These are phyloP conservation scores for Torulaspora microellipsoides DNA, from an alignment of 805 yeast species.

Conservation along the genomic window DNA sequence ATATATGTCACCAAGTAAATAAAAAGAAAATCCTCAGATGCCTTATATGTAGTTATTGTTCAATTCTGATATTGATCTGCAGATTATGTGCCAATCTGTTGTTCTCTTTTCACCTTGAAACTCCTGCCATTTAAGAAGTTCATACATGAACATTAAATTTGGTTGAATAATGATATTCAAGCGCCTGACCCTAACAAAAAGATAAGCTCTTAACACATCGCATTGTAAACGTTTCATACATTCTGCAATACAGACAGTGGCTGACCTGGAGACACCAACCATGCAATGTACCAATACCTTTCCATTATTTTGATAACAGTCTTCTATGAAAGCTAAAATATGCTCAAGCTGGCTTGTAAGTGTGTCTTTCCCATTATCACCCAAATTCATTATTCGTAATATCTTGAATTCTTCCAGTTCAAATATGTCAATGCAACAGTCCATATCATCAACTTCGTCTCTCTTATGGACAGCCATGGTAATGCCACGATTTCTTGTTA, in stretches of 20 bases:
- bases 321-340: constrained; percentile 63
- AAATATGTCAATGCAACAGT: constrained; percentile 14
- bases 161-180: constrained; percentile 93
- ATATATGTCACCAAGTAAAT: background rate
- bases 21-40: background rate
- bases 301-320: constrained; percentile 41
- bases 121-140: constrained; percentile 57
- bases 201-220: constrained; percentile 71
- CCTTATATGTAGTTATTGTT: constrained; percentile 57
- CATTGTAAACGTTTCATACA: constrained; percentile 73
- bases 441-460: background rate
- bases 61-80: constrained; percentile 75
- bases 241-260: constrained; percentile 93
- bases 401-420: constrained; percentile 31
- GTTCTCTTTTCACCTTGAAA: constrained; percentile 41
- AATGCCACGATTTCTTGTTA: constrained; percentile 5
- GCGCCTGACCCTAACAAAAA: constrained; percentile 84
- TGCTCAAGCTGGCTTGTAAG: constrained; percentile 56
- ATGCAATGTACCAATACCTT: constrained; percentile 83
- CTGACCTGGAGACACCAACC: constrained; percentile 93
- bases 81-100: constrained; percentile 83
- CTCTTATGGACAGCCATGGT: background rate
- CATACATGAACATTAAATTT: constrained; percentile 86
- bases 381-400: constrained; percentile 65
- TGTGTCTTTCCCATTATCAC: constrained; percentile 89